Evolutionary conservation across 2,329 filamentous ascomycete genomes (phyloP).

Genomic region (Rhynchosporium agropyri): DNA sequence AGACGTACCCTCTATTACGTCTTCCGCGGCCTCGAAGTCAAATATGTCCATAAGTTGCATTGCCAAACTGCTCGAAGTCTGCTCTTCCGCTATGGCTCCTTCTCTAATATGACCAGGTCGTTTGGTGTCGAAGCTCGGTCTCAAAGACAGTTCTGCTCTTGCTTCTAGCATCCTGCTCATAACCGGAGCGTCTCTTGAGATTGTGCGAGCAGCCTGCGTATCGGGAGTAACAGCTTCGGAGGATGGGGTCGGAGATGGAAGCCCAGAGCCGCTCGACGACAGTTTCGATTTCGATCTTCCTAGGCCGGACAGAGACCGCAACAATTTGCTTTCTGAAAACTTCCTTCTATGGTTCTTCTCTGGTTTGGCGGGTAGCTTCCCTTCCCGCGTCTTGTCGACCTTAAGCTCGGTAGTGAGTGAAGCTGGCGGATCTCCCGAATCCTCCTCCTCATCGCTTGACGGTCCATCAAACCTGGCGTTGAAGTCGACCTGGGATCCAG

Average conservation of each 20-base stretch:
- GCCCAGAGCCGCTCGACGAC: conserved; percentile 38
- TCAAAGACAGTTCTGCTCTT: conserved; percentile 61
- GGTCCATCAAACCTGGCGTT: conserved; percentile 76
- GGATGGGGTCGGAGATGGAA: conserved; percentile 34
- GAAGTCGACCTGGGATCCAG: conserved; percentile 81
- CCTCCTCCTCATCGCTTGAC: conserved; percentile 70
- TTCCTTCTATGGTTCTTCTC: conserved; percentile 58
- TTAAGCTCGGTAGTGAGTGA: conserved; percentile 31
- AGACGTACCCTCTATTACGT: conserved; percentile 72
- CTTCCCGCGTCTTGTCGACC: conserved; percentile 36
- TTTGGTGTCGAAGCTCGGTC: conserved; percentile 59
- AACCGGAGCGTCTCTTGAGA: conserved; percentile 63
- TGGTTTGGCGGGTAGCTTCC: conserved; percentile 43
- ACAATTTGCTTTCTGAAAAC: conserved; percentile 65
- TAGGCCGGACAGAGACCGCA: conserved; percentile 66
- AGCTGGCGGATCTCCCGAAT: conserved; percentile 32
- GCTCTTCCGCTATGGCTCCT: conserved; percentile 39
- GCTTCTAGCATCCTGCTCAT: conserved; percentile 80
- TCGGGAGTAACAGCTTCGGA: conserved; percentile 40
- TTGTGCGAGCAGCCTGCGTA: conserved; percentile 43
- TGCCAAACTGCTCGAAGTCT: conserved; percentile 62
- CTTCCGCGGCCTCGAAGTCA: conserved; percentile 77
- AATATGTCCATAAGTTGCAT: conserved; percentile 81
- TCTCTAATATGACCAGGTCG: conserved; percentile 34
- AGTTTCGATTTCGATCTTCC: conserved; percentile 45